These are phyloP conservation scores for Thyridium curvatum DNA, from an alignment of 2,329 filamentous ascomycete species.

Conservation along the genomic window DNA sequence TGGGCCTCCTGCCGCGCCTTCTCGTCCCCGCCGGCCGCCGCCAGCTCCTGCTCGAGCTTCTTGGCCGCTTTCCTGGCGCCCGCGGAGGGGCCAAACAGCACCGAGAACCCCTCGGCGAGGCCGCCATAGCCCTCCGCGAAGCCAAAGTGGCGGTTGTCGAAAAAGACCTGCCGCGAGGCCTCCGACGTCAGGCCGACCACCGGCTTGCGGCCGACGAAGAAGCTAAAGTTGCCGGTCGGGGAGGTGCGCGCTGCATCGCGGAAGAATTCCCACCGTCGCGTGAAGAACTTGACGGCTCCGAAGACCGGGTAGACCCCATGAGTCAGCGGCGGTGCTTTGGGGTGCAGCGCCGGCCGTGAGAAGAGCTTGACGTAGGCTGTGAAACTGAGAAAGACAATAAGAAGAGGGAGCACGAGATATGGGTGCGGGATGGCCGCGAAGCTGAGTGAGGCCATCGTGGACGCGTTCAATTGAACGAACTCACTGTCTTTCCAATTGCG, in stretches of 20 bases:
- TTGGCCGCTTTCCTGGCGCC: not conserved
- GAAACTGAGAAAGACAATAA: too few species aligned
- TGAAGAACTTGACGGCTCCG: constrained; percentile 39
- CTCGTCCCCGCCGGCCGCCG: constrained; percentile 5
- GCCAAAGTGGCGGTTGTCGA: constrained; percentile 36
- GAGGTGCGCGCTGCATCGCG: constrained; percentile 20
- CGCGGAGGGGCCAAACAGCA: not conserved
- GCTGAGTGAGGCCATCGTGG: too few species aligned
- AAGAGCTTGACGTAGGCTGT: not conserved
- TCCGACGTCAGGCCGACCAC: constrained; percentile 36
- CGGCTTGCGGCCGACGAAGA: constrained; percentile 37
- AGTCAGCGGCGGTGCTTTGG: constrained; percentile 15
- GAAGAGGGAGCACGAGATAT: too few species aligned
- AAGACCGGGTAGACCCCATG: constrained; percentile 29
- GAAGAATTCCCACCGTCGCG: constrained; percentile 36
- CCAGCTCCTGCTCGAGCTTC: not conserved
- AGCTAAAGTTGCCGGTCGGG: constrained; percentile 38
- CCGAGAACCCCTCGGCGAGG: not conserved
- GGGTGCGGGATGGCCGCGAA: too few species aligned
- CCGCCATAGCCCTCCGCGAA: constrained; percentile 34
- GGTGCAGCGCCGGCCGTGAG: constrained; percentile 13
- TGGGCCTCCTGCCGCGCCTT: not conserved
- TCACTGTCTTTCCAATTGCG: too few species aligned
- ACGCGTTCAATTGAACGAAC: too few species aligned
- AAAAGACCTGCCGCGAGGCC: constrained; percentile 35